phyloP scores from a whole-genome alignment of 768 basidiomycete genomes.

The Dacryopinax spathularia region DNA sequence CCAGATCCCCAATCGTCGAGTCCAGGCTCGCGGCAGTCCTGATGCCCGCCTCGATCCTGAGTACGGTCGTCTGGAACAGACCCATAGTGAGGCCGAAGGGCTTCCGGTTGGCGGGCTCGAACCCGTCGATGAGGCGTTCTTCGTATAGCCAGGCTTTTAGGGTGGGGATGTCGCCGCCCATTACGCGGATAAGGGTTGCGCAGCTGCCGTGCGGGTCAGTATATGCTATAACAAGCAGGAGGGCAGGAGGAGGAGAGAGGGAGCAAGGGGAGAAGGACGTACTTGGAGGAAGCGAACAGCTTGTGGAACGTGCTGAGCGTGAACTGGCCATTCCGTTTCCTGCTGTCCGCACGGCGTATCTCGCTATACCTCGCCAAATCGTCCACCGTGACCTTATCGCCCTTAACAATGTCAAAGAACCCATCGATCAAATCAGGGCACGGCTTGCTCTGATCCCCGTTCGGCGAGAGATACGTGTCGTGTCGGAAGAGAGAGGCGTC shows the following conservation, averaged over 20 bases:
- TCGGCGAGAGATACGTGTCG: constrained; percentile 31
- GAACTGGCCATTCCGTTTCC: constrained; percentile 41
- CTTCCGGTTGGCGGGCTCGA: constrained; percentile 48
- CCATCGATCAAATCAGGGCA: constrained; percentile 35
- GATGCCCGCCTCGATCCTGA: not conserved
- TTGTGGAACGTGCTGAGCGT: constrained; percentile 38
- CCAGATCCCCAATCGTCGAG: not conserved
- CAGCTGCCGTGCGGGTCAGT: constrained; percentile 24
- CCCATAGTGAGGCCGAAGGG: constrained; percentile 46
- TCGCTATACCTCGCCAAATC: constrained; percentile 46
- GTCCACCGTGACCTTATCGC: constrained; percentile 39
- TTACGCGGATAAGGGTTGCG: constrained; percentile 47
- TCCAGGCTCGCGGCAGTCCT: not conserved
- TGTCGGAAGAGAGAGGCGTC: constrained; percentile 21
- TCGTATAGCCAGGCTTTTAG: constrained; percentile 44
- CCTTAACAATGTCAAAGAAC: constrained; percentile 9
- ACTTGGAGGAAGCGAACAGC: constrained; percentile 57
- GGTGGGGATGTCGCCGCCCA: constrained; percentile 48
- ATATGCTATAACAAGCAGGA: too few relatives aligned
- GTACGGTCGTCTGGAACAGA: constrained; percentile 33
- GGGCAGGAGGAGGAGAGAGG: not conserved
- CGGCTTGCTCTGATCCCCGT: constrained; percentile 39
- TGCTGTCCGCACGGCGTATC: constrained; percentile 47
- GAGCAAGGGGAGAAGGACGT: constrained; percentile 18
- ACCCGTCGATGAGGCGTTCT: constrained; percentile 55